Percentiles rank a stretch among this genome's conserved stretches.
Conservation (phyloP, 176 grass and related monocot genomes). For the Typha latifolia region DNA sequence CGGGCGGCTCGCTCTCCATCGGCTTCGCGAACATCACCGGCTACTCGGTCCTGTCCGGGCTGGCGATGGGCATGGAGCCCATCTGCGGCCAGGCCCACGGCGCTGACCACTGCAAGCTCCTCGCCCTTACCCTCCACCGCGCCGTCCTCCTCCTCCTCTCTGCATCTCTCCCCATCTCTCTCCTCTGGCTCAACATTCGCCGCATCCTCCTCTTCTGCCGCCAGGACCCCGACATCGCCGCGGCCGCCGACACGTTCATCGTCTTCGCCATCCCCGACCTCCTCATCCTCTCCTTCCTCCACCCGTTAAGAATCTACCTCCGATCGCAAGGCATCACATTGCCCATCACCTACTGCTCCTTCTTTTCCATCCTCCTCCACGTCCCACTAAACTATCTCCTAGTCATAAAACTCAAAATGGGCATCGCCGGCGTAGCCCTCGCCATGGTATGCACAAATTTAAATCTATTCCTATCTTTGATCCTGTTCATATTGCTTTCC, state of each 20-base stretch:
- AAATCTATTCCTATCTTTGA: conserved; percentile 43
- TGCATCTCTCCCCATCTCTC: conserved; percentile 45
- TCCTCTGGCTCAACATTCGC: conserved; percentile 66
- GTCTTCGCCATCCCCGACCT: conserved; percentile 73
- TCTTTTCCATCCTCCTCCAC: conserved; percentile 43
- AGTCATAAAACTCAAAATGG: conserved; percentile 39
- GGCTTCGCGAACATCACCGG: conserved; percentile 93
- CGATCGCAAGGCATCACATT: conserved; percentile 67
- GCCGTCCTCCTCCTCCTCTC: conserved; percentile 52
- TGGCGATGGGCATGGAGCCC: conserved; percentile 76
- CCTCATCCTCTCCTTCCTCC: conserved; percentile 62
- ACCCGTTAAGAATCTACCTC: conserved; percentile 70
- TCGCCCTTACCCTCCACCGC: conserved; percentile 51
- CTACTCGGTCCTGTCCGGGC: conserved; percentile 69
- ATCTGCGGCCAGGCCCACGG: conserved; percentile 76
- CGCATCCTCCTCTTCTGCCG: conserved; percentile 52
- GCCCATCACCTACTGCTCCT: conserved; percentile 61
- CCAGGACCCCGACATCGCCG: conserved; percentile 69
- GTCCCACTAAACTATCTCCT: conserved; percentile 60
- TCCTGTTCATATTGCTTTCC: conserved; percentile 41
- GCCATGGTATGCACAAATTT: conserved; percentile 48
- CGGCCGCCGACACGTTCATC: conserved; percentile 59
- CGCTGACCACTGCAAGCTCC: conserved; percentile 40
- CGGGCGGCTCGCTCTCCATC: conserved; percentile 69
- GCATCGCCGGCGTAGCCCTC: conserved; percentile 65